These are phyloP conservation scores for Ceratocystis cacaofunesta DNA, from an alignment of 2,329 filamentous ascomycete genomes.

Conservation along the genomic window DNA sequence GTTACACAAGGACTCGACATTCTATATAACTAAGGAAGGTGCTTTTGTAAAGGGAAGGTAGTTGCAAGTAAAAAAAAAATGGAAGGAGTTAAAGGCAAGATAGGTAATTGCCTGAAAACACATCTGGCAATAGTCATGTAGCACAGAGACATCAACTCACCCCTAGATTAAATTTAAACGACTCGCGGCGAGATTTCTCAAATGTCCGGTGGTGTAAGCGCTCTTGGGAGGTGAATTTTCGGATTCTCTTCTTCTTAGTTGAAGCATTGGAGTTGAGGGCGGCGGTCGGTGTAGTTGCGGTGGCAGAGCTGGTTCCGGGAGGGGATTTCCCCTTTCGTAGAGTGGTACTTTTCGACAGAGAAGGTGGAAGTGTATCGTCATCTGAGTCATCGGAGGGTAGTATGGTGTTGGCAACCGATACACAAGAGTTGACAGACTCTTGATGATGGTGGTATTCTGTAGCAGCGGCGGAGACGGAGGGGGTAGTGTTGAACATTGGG, in stretches of 20 bases:
- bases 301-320: not conserved
- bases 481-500: not conserved
- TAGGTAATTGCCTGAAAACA: not conserved
- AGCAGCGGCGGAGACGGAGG: not conserved
- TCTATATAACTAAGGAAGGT: not conserved
- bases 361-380: not conserved
- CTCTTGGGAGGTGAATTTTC: conserved; percentile 29
- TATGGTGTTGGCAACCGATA: not conserved
- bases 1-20: conserved; percentile 8
- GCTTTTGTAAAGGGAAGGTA: not conserved
- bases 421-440: not conserved
- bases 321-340: not conserved
- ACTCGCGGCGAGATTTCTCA: conserved; percentile 28
- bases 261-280: not conserved
- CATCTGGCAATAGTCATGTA: not conserved
- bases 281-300: too few species aligned
- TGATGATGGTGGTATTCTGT: not conserved
- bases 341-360: not conserved
- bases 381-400: not conserved
- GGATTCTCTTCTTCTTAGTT: conserved; percentile 24
- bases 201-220: conserved; percentile 29
- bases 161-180: conserved; percentile 27
- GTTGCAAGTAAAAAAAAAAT: not conserved
- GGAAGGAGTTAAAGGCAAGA: not conserved
- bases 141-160: conserved; percentile 20